These are phyloP conservation scores for Alternaria panax DNA, from an alignment of 2,329 filamentous ascomycete species.

Conservation along the genomic window DNA sequence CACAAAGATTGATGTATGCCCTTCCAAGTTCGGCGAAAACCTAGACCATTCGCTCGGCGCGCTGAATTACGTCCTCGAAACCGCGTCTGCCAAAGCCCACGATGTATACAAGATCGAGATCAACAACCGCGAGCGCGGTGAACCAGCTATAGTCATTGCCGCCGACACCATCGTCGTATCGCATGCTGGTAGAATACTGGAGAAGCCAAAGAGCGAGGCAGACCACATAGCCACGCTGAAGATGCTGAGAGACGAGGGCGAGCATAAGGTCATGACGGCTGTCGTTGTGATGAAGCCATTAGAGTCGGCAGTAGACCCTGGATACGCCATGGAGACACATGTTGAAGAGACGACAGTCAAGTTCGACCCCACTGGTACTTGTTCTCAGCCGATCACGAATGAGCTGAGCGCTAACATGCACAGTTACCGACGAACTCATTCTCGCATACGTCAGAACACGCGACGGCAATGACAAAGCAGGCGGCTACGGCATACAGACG, in stretches of 20 bases:
- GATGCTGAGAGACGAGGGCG: conserved; percentile 75
- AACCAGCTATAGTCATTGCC: conserved; percentile 84
- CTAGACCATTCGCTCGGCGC: conserved; percentile 87
- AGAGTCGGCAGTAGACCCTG: conserved; percentile 80
- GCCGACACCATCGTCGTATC: conserved; percentile 91
- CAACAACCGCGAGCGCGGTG: conserved; percentile 64
- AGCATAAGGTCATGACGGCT: conserved; percentile 86
- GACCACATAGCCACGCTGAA: conserved; percentile 87
- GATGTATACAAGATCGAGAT: conserved; percentile 72
- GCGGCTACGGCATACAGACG: conserved; percentile 93
- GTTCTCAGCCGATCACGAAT: neutral
- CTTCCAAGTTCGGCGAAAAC: conserved; percentile 85
- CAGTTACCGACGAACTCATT: conserved; percentile 80
- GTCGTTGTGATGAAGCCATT: conserved; percentile 84
- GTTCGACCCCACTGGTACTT: conserved; percentile 70
- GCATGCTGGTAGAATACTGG: conserved; percentile 77
- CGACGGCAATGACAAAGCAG: conserved; percentile 95
- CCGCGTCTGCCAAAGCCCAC: conserved; percentile 82
- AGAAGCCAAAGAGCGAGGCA: conserved; percentile 84
- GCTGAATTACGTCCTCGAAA: conserved; percentile 89
- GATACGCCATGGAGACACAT: conserved; percentile 80
- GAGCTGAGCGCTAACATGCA: conserved; percentile 12
- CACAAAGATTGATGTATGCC: conserved; percentile 80
- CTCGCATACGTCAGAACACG: conserved; percentile 80
- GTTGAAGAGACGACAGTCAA: conserved; percentile 92